Base-by-base conservation (phyloP, 495 filamentous ascomycete species). In the Ascobolus immersus region DNA sequence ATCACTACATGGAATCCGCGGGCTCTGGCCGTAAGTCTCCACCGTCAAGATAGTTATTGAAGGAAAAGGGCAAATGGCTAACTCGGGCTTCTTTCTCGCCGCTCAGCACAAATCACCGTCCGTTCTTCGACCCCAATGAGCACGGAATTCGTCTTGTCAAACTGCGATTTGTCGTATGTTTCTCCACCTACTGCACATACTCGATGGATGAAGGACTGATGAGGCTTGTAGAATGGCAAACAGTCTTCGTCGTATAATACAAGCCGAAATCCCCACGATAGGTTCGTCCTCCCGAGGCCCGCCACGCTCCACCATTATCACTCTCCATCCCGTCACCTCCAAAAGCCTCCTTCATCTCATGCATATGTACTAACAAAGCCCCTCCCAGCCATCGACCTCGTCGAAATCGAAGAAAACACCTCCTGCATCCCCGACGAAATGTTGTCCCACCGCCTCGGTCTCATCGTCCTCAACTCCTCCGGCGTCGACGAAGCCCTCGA, bases 401-500 rank as follows among this genome's bases (percentile, higher is more conserved):
- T 94, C 31, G 79, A 93, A 55, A 69, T 94, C 39, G 72, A 86
- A 51, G 66, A 59, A 39, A 94, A 96, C 61, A 92, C 79, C 39
- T 84, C 80, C 29, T 80, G 93, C 2, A 67, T 94, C 6, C 73
- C 86, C 24, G 86, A 96, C 53, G 86, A 96, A 52, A 90, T 94
- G 57, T 69, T 96, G 43, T 68, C 73, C 22, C 86, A 96, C 56
- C 76, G 86, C 17, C 65, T 96, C 4, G 86, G 86, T 20, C 69
- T 96, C 20, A 69, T 94, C 37, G 89, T 89, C 8, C 67, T 96
- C 6, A 72, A 72, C 53, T 73, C 77, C 28, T 71, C 73, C 38
- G 71, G 76, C 47, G 72, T 82, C 50, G 79, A 93, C 32, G 58
- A 68, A 35, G 69, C 76, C 32, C 62, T 94, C 19, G 59, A 71